Percentiles rank a stretch among this genome's conserved stretches.
Conservation (phyloP, 1,284 basidiomycete species). For the Boletellus dicymbophilus region DNA sequence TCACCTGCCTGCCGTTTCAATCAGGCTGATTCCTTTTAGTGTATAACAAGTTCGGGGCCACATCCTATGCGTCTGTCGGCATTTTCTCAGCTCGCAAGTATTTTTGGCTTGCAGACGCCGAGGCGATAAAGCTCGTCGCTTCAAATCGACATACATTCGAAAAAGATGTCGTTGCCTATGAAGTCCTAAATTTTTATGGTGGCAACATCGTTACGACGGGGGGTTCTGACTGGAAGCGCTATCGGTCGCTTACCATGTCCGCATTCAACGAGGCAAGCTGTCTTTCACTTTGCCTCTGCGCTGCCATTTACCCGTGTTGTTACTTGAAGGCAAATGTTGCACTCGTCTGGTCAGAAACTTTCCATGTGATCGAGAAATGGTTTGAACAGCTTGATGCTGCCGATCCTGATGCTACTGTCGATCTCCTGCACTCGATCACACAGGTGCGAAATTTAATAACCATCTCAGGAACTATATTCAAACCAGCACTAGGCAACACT, state of each 20-base stretch:
- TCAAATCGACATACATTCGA: slow-evolving; percentile 35
- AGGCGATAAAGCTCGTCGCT: slow-evolving; percentile 38
- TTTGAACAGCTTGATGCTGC: slow-evolving; percentile 39
- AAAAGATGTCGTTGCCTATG: slow-evolving; percentile 33
- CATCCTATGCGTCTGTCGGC: slow-evolving; percentile 36
- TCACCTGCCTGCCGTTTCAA: background rate
- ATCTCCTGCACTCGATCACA: slow-evolving; percentile 32
- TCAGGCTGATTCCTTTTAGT: slow-evolving; percentile 24
- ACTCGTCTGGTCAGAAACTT: slow-evolving; percentile 45
- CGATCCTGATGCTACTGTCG: slow-evolving; percentile 23
- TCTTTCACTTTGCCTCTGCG: background rate
- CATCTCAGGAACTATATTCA: background rate
- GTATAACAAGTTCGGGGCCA: slow-evolving; percentile 38
- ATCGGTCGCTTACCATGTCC: slow-evolving; percentile 26
- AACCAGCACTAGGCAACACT: slow-evolving; percentile 35
- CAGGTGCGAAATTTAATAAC: slow-evolving; percentile 19
- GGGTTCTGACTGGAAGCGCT: slow-evolving; percentile 27
- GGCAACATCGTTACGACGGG: slow-evolving; percentile 21
- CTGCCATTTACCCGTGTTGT: background rate
- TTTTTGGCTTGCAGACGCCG: slow-evolving; percentile 45
- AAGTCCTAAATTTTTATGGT: slow-evolving; percentile 22
- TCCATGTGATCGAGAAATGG: slow-evolving; percentile 45
- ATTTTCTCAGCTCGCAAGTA: slow-evolving; percentile 28
- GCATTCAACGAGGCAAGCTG: slow-evolving; percentile 28
- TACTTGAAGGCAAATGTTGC: slow-evolving; percentile 41